Evolutionary conservation across 306 rosid genomes (phyloP).

Genomic region (Mimosa pudica): DNA sequence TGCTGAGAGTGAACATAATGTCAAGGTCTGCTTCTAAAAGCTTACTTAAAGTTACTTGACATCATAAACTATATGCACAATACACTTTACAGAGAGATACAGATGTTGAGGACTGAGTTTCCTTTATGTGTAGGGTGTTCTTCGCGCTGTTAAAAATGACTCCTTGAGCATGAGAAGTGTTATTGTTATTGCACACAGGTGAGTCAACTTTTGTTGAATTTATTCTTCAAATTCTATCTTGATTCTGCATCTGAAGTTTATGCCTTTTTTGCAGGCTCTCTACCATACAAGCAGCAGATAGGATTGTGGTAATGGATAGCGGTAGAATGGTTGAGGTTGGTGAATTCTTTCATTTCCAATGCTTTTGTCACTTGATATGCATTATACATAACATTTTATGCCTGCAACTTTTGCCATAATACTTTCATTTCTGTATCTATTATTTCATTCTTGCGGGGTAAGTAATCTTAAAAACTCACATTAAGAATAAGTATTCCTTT

Average conservation of each 20-base stretch:
- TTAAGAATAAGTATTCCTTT: not conserved
- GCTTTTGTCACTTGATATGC: not conserved
- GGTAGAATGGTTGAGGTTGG: conserved; percentile 87
- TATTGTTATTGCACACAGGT: conserved; percentile 93
- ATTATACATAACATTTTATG: not conserved
- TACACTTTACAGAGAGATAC: conserved; percentile 6
- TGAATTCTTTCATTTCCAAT: conserved; percentile 33
- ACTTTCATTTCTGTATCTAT: not conserved
- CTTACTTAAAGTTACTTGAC: conserved; percentile 5
- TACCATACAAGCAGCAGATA: conserved; percentile 93
- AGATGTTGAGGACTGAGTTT: conserved; percentile 35
- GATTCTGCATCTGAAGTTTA: conserved; percentile 19
- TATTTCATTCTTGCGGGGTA: not conserved
- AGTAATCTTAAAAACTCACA: not conserved
- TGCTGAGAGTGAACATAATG: conserved; percentile 94
- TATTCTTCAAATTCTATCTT: conserved; percentile 13
- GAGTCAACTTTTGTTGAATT: conserved; percentile 25
- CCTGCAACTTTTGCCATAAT: conserved; percentile 25
- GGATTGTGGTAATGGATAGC: conserved; percentile 90
- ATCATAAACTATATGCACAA: not conserved
- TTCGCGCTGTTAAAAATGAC: conserved; percentile 77
- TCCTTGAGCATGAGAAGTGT: conserved; percentile 65
- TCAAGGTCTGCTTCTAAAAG: conserved; percentile 60
- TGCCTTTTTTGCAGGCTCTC: conserved; percentile 69
- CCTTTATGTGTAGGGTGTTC: conserved; percentile 68